Conservation (phyloP, 176 grass and related monocot genomes). For the Eremochloa ophiuroides region DNA sequence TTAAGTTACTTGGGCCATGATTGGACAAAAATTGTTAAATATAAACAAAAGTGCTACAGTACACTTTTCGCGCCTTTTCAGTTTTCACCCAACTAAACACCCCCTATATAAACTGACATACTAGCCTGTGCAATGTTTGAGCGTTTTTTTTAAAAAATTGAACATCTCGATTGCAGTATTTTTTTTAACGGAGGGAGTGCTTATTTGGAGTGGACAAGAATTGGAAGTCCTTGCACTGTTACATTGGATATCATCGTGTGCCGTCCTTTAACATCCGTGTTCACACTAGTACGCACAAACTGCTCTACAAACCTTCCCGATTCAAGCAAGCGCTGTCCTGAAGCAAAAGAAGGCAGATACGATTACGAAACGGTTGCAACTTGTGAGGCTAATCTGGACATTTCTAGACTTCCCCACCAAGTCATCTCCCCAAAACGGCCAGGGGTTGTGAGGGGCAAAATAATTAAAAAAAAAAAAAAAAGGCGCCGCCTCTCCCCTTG, state of each 20-base stretch:
- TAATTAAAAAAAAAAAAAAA: not conserved
- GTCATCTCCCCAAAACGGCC: not conserved
- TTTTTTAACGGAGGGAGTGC: no score
- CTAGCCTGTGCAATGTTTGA: no score
- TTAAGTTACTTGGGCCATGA: no score
- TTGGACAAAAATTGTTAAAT: no score
- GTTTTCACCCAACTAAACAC: no score
- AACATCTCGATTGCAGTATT: no score
- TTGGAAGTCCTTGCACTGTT: not conserved
- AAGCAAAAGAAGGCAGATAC: not conserved
- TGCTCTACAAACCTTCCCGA: not conserved
- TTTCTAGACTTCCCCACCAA: conserved; percentile 45
- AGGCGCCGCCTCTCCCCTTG: not conserved
- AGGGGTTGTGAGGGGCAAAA: not conserved
- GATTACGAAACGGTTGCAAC: not conserved
- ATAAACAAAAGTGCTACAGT: no score
- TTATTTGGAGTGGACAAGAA: no score
- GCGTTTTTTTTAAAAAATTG: no score
- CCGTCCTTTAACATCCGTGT: not conserved
- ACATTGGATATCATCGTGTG: not conserved
- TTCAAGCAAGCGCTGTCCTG: not conserved
- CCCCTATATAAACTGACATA: no score
- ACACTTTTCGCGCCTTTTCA: no score
- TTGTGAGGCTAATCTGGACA: conserved; percentile 9
- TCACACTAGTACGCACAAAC: not conserved